These are phyloP conservation scores for Vitis hybrid DNA, from an alignment of 177 flowering plant species.

Conservation along the genomic window DNA sequence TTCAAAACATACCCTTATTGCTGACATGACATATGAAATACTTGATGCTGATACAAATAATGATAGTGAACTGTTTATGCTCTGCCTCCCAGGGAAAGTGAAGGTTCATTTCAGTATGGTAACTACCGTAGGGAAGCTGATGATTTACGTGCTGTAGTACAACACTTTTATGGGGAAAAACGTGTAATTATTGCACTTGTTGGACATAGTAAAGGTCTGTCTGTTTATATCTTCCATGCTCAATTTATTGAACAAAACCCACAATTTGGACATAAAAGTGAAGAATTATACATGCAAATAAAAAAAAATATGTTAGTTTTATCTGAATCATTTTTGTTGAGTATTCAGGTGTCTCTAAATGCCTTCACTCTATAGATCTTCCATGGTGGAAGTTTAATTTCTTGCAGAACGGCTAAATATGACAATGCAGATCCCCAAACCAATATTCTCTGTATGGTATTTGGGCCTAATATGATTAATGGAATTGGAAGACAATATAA, in stretches of 20 bases:
- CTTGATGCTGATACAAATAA: not conserved
- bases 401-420: too few species aligned
- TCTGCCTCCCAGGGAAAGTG: slow-evolving; percentile 62
- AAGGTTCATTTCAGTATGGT: slow-evolving; percentile 76
- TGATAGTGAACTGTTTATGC: not conserved
- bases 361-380: too few species aligned
- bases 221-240: not conserved
- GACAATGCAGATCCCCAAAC: too few species aligned
- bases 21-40: not conserved
- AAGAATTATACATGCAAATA: not conserved
- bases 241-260: not conserved
- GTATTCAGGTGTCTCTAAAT: too few species aligned
- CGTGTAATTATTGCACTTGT: slow-evolving; percentile 44
- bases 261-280: not conserved
- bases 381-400: slow-evolving; percentile 4
- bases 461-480: too few species aligned
- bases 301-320: not conserved
- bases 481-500: too few species aligned
- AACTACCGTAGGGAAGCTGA: slow-evolving; percentile 65
- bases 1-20: too few species aligned
- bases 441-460: too few species aligned
- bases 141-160: slow-evolving; percentile 57
- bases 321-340: too few species aligned
- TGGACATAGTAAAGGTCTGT: slow-evolving; percentile 81
- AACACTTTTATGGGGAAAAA: slow-evolving; percentile 35